Base-by-base conservation (phyloP, 1,284 basidiomycete genomes). In the Takashimella koratensis region DNA sequence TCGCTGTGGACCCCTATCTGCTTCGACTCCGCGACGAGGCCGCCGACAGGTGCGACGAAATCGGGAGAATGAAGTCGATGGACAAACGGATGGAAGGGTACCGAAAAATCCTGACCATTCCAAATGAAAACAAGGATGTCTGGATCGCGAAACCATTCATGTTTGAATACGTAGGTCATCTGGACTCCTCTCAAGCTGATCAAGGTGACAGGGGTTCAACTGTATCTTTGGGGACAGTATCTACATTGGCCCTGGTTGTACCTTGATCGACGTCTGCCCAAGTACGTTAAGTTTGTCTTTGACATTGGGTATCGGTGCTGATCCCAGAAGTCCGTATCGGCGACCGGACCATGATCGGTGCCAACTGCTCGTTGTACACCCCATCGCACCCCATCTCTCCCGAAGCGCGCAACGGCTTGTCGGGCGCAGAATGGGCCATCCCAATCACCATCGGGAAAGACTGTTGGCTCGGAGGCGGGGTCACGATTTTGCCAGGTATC, bases 381-480 rank as follows among this genome's bases (percentile, higher is more conserved):
- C 75, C 76, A 0, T 54, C 60, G 5, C 77, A 79, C 56, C 77
- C 78, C 1, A 51, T 76, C 47, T 56, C 65, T 10, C 77, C 77
- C 8, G 74, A 78, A 62, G 67, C 67, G 44, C 64, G 74, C 36
- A 67, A 66, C 52, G 72, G 69, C 11, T 47, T 63, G 12, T 41
- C 57, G 13, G 75, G 76, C 6, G 64, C 64, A n/a, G 77, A 79
- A 57, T 68, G 63, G 60, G 73, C 71, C 2, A 64, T 63, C 22
- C 70, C 76, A 4, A 75, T 79, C 52, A 56, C 47, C 0, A 75
- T 79, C 43, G 78, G 72, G 3, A 56, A 73, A 43, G 76, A 78
- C 58, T 73, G 69, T 57, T 79, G 77, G 78, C 64, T 78, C 23
- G 79, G 79, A 2, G 79, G 77, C 0, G 71, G 70, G 16, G 77